Evolutionary conservation across 2,329 filamentous ascomycete species (phyloP).

Genomic region (Penicillium sclerotiorum): DNA sequence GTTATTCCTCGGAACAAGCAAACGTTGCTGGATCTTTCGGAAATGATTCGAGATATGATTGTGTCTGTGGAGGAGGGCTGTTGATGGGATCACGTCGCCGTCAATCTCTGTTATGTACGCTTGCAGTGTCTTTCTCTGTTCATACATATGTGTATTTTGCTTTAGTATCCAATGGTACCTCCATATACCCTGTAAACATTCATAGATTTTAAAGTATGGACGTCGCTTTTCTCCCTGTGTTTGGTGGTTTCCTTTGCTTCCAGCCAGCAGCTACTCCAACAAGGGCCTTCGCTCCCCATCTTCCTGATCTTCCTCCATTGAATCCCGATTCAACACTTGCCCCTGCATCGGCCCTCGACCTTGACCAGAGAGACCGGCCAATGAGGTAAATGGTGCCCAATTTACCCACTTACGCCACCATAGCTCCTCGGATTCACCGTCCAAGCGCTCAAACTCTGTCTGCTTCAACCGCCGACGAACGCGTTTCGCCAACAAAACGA

Average conservation of each 20-base stretch:
- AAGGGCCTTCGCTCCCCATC: conserved; percentile 31
- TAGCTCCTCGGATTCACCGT: background rate
- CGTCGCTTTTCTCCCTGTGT: too few relatives aligned
- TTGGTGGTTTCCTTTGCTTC: too few relatives aligned
- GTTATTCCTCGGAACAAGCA: conserved; percentile 38
- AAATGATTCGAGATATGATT: conserved; percentile 26
- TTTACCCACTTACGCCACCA: background rate
- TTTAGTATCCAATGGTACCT: background rate
- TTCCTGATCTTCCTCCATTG: conserved; percentile 9
- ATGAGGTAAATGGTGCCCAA: background rate
- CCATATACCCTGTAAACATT: too few relatives aligned
- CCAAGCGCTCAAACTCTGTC: conserved; percentile 10
- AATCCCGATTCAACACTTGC: background rate
- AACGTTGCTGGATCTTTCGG: conserved; percentile 37
- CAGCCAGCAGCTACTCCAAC: conserved; percentile 22
- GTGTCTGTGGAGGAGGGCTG: conserved; percentile 9
- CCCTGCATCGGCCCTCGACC: background rate
- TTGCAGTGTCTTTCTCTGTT: background rate
- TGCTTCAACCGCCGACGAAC: conserved; percentile 15
- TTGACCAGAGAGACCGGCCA: background rate
- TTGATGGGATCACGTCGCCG: background rate
- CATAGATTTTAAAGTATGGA: too few relatives aligned
- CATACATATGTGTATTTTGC: background rate
- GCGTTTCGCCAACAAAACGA: conserved; percentile 20
- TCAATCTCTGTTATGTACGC: too few relatives aligned